Conservation (phyloP, 495 filamentous ascomycete genomes). For the Aspergillus biplanus region DNA sequence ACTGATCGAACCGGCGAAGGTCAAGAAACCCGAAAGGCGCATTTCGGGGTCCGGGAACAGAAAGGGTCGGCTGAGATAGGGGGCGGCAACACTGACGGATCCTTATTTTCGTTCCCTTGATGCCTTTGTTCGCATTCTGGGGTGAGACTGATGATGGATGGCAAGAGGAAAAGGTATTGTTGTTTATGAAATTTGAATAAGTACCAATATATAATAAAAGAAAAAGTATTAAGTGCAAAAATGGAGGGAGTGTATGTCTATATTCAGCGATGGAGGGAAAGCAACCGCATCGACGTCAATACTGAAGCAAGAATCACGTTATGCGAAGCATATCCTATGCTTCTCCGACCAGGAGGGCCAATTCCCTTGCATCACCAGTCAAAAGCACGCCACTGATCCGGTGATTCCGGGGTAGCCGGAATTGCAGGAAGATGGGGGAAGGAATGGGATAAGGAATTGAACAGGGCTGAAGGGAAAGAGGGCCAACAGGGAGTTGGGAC, state of each 20-base stretch:
- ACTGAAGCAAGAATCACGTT: background rate
- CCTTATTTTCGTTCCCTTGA: slow-evolving; percentile 20
- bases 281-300: background rate
- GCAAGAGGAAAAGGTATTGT: background rate
- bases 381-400: background rate
- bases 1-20: slow-evolving; percentile 29
- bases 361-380: background rate
- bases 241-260: background rate
- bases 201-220: background rate
- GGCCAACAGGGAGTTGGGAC: too few relatives aligned
- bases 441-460: background rate
- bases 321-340: background rate
- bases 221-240: background rate
- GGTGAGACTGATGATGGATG: background rate
- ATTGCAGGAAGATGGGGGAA: background rate
- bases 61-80: background rate
- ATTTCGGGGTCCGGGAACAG: slow-evolving; percentile 13
- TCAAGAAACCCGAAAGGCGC: slow-evolving; percentile 21
- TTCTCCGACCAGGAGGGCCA: background rate
- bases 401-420: background rate
- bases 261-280: background rate
- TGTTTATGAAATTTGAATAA: background rate
- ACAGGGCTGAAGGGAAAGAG: too few relatives aligned
- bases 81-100: background rate
- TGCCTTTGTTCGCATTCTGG: slow-evolving; percentile 27